Percentiles rank a stretch among this genome's conserved stretches.
phyloP scores from a whole-genome alignment of 306 rosid species.

The Elaeagnus macrophylla region DNA sequence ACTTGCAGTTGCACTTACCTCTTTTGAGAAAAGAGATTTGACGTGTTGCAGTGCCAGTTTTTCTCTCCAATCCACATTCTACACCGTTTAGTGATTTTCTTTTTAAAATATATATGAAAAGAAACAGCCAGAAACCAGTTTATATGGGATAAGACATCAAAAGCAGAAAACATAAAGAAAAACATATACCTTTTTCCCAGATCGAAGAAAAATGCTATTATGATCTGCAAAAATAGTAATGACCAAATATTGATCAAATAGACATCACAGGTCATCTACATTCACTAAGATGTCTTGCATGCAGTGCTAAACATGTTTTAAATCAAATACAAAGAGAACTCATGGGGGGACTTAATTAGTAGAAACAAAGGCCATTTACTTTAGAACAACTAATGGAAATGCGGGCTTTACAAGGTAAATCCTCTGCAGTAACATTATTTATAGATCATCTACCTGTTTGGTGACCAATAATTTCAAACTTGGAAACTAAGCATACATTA shows the following conservation, averaged over 20 bases:
- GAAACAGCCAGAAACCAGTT: conserved; percentile 7
- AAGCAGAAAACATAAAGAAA: conserved; percentile 5
- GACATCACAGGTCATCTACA: background rate
- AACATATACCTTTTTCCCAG: conserved; percentile 43
- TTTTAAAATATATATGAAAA: background rate
- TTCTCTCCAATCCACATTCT: conserved; percentile 67
- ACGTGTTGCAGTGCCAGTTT: conserved; percentile 51
- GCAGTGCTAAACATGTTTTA: too few species aligned
- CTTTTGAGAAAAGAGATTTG: conserved; percentile 66
- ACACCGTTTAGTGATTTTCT: conserved; percentile 16
- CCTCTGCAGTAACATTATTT: too few species aligned
- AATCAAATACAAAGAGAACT: too few species aligned
- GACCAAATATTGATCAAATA: background rate
- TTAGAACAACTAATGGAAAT: too few species aligned
- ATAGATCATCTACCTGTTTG: too few species aligned
- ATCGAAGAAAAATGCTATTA: conserved; percentile 31
- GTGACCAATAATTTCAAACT: too few species aligned
- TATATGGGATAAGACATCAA: conserved; percentile 11
- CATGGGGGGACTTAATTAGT: too few species aligned
- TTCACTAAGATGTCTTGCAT: background rate
- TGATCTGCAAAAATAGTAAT: conserved; percentile 48
- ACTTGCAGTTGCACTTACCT: conserved; percentile 39
- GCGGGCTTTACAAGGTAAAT: too few species aligned
- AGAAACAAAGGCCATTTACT: too few species aligned
- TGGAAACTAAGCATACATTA: too few species aligned